Evolutionary conservation across 257 asterid species (phyloP), one percentile per base, ranked within the genome.

Genomic region (Solanum verrucosum): DNA sequence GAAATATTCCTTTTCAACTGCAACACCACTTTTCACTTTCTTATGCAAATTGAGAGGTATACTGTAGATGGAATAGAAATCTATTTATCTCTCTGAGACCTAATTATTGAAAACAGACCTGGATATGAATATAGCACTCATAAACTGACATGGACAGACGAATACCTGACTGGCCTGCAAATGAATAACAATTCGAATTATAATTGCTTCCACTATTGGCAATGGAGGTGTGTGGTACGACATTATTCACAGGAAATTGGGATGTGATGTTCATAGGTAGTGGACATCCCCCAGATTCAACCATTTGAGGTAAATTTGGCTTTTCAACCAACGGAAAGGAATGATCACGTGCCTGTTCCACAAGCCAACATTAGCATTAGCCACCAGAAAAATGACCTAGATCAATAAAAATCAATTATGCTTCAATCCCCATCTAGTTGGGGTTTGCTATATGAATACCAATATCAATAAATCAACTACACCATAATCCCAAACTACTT

Each of bases 121-220:
- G 85, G 67, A 81, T 81, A 81, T 46, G 70, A 44, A 46, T 27
- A 46, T 18, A 46, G 20, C 29, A 18, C 25, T 33, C 85, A 46
- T 20, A 79, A 79, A 29, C 46, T 73, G 88, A 88, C 77, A 49
- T 77, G n/a, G 79, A 78, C 79, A 87, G 20, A 20, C 68, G 34
- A 63, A 86, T 88, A 92, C 97, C 97, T 70, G 94, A 23, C 84
- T 90, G 92, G 91, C 90, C 93, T 83, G 94, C 92, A 92, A 92
- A 91, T 87, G 94, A 91, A 93, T 89, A 88, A 70, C 95, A 90
- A 87, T 88, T 92, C 25, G 93, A 87, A 74, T 88, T 87, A 91
- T 88, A 92, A 90, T 77, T 88, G 90, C 88, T 71, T 68, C 85
- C 88, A 71, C 81, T 74, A 74, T 74, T 74, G 83, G 83, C 92